Evolutionary conservation across 106 monocot species (phyloP).

Genomic region (Alisma plantagoaquatica): DNA sequence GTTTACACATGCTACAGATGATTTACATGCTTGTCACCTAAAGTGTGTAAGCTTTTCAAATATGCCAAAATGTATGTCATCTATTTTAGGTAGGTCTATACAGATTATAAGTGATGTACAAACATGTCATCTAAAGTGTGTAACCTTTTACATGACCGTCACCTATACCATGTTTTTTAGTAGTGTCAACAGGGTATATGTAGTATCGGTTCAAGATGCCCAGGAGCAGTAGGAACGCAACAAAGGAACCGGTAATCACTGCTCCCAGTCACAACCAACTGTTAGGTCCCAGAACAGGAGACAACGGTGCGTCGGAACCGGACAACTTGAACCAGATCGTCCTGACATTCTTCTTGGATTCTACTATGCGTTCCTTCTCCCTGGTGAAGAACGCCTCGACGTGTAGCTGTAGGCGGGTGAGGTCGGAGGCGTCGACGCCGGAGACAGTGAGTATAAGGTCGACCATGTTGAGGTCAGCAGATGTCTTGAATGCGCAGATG

Average conservation of each 20-base stretch:
- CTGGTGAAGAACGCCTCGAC: constrained; percentile 62
- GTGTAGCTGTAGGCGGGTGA: constrained; percentile 32
- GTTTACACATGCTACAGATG: too few relatives aligned
- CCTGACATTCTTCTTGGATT: constrained; percentile 16
- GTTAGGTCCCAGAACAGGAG: constrained; percentile 56
- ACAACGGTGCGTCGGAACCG: constrained; percentile 26
- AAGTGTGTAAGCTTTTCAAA: too few relatives aligned
- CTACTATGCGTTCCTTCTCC: constrained; percentile 15
- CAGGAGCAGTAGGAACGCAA: constrained; percentile 37
- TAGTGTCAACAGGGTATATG: constrained; percentile 45
- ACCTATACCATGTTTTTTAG: too few relatives aligned
- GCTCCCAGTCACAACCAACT: constrained; percentile 63
- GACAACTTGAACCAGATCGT: constrained; percentile 66
- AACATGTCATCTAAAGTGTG: too few relatives aligned
- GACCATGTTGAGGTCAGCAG: constrained; percentile 56
- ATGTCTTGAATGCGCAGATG: constrained; percentile 54
- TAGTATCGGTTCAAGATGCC: constrained; percentile 45
- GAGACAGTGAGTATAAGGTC: constrained; percentile 48
- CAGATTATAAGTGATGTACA: too few relatives aligned
- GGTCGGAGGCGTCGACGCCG: constrained; percentile 14
- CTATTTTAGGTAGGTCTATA: too few relatives aligned
- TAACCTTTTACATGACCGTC: too few relatives aligned
- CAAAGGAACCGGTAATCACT: constrained; percentile 41
- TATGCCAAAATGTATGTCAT: too few relatives aligned
- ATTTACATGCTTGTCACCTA: too few relatives aligned